These are phyloP conservation scores for Thelephora ganbajun DNA, from an alignment of 768 basidiomycete species.

Conservation along the genomic window DNA sequence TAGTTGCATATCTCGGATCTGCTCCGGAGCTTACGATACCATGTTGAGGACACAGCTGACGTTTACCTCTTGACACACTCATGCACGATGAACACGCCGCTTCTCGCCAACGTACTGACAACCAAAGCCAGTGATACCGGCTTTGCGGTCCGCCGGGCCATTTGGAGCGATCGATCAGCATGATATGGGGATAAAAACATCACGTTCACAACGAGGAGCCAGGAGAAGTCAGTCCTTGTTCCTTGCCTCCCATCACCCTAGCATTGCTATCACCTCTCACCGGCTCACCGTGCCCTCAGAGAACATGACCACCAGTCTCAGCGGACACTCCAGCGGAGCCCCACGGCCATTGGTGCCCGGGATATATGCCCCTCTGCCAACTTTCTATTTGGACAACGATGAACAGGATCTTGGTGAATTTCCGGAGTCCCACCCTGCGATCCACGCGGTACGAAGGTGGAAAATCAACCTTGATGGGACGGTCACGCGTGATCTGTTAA, in stretches of 20 bases:
- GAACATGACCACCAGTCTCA: slow-evolving; percentile 2
- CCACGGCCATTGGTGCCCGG: slow-evolving; percentile 55
- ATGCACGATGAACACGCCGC: too few relatives aligned
- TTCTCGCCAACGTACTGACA: not conserved
- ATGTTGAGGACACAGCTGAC: too few relatives aligned
- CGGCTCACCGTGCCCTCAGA: too few relatives aligned
- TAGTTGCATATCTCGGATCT: too few relatives aligned
- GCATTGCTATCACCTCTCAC: too few relatives aligned
- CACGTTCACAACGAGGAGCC: too few relatives aligned
- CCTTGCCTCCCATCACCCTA: slow-evolving; percentile 2
- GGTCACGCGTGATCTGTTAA: too few relatives aligned
- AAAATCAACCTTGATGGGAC: slow-evolving; percentile 2
- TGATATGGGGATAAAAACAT: too few relatives aligned
- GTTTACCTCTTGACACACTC: too few relatives aligned
- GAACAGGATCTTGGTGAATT: slow-evolving; percentile 73
- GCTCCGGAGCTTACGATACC: too few relatives aligned
- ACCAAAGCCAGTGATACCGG: not conserved
- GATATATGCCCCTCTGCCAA: slow-evolving; percentile 75
- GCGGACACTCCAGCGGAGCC: not conserved
- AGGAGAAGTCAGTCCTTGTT: too few relatives aligned
- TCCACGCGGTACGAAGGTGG: too few relatives aligned
- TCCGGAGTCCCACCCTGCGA: not conserved
- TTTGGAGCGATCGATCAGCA: not conserved
- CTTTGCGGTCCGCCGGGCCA: not conserved
- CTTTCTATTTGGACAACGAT: slow-evolving; percentile 56